Conservation (phyloP, 148 eudicot genomes). For the Simmondsia chinensis region DNA sequence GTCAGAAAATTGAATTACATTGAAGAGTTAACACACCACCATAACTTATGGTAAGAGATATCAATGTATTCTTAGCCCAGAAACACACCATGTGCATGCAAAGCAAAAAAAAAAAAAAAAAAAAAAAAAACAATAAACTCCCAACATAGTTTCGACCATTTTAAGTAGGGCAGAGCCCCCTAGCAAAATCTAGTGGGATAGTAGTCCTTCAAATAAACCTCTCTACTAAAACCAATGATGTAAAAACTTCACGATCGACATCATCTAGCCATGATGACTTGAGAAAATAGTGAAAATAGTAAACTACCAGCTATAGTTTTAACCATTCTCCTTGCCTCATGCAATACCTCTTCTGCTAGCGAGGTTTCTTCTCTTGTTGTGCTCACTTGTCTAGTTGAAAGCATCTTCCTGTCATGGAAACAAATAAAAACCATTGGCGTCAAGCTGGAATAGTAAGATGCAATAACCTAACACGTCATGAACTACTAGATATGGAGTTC, state of each 20-base stretch:
- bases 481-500: too few species aligned
- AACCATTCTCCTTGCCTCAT: conserved; percentile 84
- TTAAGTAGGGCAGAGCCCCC: conserved; percentile 92
- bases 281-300: conserved; percentile 86
- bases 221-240: conserved; percentile 67
- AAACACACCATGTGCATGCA: too few species aligned
- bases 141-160: conserved; percentile 73
- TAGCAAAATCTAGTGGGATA: conserved; percentile 90
- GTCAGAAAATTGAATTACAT: too few species aligned
- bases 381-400: conserved; percentile 61
- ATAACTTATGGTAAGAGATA: too few species aligned
- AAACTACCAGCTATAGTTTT: conserved; percentile 78
- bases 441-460: too few species aligned
- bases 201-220: conserved; percentile 79
- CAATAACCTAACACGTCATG: too few species aligned
- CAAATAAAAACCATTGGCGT: not conserved
- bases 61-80: too few species aligned
- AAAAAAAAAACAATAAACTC: too few species aligned
- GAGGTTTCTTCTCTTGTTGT: conserved; percentile 93
- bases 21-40: too few species aligned
- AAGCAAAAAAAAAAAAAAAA: too few species aligned
- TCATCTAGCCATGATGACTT: conserved; percentile 66
- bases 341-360: conserved; percentile 95
- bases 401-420: conserved; percentile 55
- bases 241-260: conserved; percentile 71